Conservation (phyloP, 2,329 filamentous ascomycete genomes). For the Aspergillus fumigatus region DNA sequence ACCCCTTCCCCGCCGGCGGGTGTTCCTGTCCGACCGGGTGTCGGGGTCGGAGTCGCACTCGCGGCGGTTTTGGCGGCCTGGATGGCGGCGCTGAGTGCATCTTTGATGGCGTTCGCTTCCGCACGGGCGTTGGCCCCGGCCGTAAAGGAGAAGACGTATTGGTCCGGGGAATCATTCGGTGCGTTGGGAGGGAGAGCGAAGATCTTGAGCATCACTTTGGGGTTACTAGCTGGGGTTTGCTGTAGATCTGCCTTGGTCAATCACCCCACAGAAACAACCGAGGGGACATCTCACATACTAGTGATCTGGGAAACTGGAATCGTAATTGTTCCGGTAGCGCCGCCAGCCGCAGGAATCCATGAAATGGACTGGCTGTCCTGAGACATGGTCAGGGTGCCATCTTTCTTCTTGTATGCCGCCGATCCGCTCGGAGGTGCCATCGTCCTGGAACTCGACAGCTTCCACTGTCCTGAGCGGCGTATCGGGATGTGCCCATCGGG, state of each 20-base stretch:
- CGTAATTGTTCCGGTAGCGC: constrained; percentile 61
- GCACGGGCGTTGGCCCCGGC: constrained; percentile 67
- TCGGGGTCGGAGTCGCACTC: constrained; percentile 20
- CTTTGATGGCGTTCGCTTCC: constrained; percentile 82
- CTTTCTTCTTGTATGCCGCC: constrained; percentile 90
- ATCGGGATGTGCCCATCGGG: constrained; percentile 33
- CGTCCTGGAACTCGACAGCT: constrained; percentile 32
- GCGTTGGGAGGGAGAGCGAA: constrained; percentile 62
- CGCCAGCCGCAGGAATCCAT: constrained; percentile 69
- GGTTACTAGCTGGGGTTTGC: constrained; percentile 80
- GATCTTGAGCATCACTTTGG: constrained; percentile 92
- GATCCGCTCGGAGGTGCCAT: constrained; percentile 56
- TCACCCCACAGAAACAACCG: not conserved
- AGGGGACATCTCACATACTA: constrained; percentile 54
- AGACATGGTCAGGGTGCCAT: constrained; percentile 75
- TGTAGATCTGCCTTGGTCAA: constrained; percentile 65
- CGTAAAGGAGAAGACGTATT: constrained; percentile 87
- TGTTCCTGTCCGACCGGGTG: constrained; percentile 29
- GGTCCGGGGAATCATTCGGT: constrained; percentile 46
- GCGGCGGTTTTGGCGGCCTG: constrained; percentile 58
- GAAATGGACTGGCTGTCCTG: constrained; percentile 68
- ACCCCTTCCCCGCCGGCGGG: constrained; percentile 40
- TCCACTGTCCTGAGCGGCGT: constrained; percentile 34
- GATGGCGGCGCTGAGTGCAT: constrained; percentile 73
- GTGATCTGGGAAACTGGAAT: constrained; percentile 73